Evolutionary conservation across 495 filamentous ascomycete genomes (phyloP).

Genomic region (Eremomyces bilateralis): DNA sequence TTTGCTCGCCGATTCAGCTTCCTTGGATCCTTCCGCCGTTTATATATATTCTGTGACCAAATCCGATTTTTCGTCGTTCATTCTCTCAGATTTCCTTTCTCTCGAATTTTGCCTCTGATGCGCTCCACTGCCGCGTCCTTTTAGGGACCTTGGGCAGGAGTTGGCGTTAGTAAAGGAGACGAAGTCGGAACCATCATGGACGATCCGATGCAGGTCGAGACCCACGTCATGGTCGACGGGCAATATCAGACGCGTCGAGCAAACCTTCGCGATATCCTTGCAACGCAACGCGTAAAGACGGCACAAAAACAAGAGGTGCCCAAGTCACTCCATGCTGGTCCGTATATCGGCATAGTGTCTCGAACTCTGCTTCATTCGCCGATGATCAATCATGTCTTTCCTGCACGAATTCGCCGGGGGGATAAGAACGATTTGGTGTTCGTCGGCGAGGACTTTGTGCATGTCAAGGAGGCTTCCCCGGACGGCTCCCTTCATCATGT

Average conservation of each 20-base stretch:
- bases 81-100: neutral
- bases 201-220: neutral
- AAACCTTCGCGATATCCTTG: neutral
- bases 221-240: neutral
- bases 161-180: neutral
- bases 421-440: constrained; percentile 76
- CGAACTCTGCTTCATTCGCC: constrained; percentile 58
- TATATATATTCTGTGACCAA: too few relatives aligned
- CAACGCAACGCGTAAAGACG: neutral
- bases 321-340: constrained; percentile 16
- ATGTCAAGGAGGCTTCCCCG: constrained; percentile 43
- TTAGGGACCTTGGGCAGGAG: neutral
- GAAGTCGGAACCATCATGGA: neutral
- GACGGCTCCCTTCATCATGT: constrained; percentile 50
- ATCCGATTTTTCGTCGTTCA: neutral
- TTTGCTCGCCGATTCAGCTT: too few relatives aligned
- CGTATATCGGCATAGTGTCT: constrained; percentile 46
- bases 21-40: too few relatives aligned
- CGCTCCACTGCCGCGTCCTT: neutral
- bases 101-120: neutral
- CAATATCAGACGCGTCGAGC: neutral
- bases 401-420: constrained; percentile 47
- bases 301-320: neutral
- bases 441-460: constrained; percentile 47
- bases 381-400: constrained; percentile 55